phyloP scores from a whole-genome alignment of 2,329 filamentous ascomycete species.

The Acarospora socialis region DNA sequence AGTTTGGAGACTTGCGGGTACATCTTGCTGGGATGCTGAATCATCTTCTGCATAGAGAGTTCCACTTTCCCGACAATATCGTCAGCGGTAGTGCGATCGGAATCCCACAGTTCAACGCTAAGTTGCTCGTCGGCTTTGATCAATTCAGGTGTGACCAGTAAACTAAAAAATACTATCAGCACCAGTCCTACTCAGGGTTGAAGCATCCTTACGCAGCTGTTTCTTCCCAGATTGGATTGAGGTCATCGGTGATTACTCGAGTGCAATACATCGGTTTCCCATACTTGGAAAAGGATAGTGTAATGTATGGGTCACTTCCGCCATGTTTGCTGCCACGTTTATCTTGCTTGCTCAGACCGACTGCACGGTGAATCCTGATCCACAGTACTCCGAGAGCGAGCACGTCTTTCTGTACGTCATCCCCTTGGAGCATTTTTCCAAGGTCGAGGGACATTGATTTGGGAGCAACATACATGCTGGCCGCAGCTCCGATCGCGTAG shows the following conservation, averaged over 20 bases:
- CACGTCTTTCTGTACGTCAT: constrained; percentile 78
- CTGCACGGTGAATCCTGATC: constrained; percentile 78
- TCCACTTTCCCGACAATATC: constrained; percentile 94
- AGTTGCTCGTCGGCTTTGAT: constrained; percentile 90
- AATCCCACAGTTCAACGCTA: constrained; percentile 92
- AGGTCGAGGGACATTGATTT: constrained; percentile 90
- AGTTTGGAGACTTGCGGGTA: constrained; percentile 78
- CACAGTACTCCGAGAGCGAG: constrained; percentile 79
- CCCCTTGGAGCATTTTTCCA: constrained; percentile 77
- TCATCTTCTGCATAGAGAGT: constrained; percentile 84
- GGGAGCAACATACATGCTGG: constrained; percentile 82
- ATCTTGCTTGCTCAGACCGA: constrained; percentile 85
- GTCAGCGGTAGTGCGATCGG: constrained; percentile 79
- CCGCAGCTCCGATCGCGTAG: constrained; percentile 77
- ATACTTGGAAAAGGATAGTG: constrained; percentile 88
- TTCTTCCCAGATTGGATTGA: constrained; percentile 89
- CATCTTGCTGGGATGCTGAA: constrained; percentile 87
- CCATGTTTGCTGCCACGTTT: constrained; percentile 66
- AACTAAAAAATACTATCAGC: constrained; percentile 14
- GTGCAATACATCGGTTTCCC: constrained; percentile 97
- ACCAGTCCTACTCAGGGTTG: not conserved
- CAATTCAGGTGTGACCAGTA: constrained; percentile 75
- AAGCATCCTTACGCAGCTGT: constrained; percentile 42
- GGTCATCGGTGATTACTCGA: constrained; percentile 82
- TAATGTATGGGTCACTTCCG: constrained; percentile 91